Evolutionary conservation across 257 asterid genomes (phyloP), one percentile per base, ranked within the genome.

Genomic region (Pogostemon cablin): DNA sequence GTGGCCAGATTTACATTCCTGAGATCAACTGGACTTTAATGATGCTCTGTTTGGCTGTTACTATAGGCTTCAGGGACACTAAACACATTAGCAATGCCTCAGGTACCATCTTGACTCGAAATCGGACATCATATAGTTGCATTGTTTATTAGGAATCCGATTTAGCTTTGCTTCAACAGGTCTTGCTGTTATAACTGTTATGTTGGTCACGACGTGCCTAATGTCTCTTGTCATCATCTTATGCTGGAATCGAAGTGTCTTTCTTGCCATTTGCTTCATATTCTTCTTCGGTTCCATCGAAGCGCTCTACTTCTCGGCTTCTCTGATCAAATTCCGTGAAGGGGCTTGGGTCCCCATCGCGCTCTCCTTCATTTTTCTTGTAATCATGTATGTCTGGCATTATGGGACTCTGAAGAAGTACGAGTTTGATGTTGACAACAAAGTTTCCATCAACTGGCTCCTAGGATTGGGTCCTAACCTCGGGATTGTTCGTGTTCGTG

Each of bases 261-360:
- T 85, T n/a, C 76, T 90, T 0, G 95, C 98, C 34, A 15, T 90
- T 53, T 78, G 86, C 76, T 93, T 93, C 77, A 83, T 87, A 53
- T 72, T 88, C 75, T 81, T 93, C 91, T 93, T 93, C 49, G 98
- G 98, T 10, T 87, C 89, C n/a, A 72, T 93, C 11, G 98, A 93
- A 75, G 97, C 87, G 1, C 98, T 93, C 75, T 93, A 88, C 85
- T 93, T 93, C 86, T 90, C 98, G 0, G 96, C 98, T 46, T 93
- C 98, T 44, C 86, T 93, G 20, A 90, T 88, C 81, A 93, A 93
- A 79, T 93, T 93, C 83, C 87, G 56, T 2, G 98, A 93, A n/a
- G 98, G 98, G 12, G 97, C 98, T 1, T 93, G 98, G 98, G 98
- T 93, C 60, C 97, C 98, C 0, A 52, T 90, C 12, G 96, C 87